Evolutionary conservation across 1,284 basidiomycete species (phyloP).

Genomic region (Boletus holoroseus): DNA sequence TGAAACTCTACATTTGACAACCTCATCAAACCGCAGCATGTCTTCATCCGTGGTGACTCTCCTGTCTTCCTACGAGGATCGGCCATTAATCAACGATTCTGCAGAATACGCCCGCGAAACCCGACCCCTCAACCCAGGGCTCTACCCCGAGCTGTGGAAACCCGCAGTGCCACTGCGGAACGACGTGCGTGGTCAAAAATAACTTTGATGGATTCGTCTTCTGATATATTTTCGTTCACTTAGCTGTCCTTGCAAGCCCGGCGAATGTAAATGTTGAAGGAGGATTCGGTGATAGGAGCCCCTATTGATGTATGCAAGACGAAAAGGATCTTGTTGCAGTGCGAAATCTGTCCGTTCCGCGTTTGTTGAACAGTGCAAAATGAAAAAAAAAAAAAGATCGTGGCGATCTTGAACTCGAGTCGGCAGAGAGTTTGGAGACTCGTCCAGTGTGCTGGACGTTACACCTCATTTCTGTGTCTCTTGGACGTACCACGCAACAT

Average conservation of each 20-base stretch:
- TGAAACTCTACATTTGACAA: too few species aligned
- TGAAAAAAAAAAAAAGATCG: too few species aligned
- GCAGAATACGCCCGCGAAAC: constrained; percentile 12
- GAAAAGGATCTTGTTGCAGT: background rate
- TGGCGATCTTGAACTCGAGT: too few species aligned
- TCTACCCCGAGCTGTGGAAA: constrained; percentile 20
- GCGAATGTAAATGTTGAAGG: constrained; percentile 19
- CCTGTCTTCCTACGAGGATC: background rate
- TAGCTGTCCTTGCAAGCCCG: constrained; percentile 20
- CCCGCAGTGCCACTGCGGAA: constrained; percentile 17
- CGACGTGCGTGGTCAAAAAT: constrained; percentile 11
- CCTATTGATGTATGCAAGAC: background rate
- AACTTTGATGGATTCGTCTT: background rate
- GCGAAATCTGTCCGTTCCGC: too few species aligned
- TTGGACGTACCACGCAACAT: too few species aligned
- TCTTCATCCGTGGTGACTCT: constrained; percentile 12
- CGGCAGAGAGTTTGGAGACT: too few species aligned
- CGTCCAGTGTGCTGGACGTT: too few species aligned
- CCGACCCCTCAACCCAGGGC: constrained; percentile 2
- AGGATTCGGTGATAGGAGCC: background rate
- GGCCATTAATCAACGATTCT: background rate
- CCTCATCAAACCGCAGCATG: background rate
- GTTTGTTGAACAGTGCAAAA: background rate
- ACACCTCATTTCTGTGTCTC: too few species aligned
- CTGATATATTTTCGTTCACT: background rate